phyloP scores from a whole-genome alignment of 2,329 filamentous ascomycete genomes.

The Dactylellina cionopaga region DNA sequence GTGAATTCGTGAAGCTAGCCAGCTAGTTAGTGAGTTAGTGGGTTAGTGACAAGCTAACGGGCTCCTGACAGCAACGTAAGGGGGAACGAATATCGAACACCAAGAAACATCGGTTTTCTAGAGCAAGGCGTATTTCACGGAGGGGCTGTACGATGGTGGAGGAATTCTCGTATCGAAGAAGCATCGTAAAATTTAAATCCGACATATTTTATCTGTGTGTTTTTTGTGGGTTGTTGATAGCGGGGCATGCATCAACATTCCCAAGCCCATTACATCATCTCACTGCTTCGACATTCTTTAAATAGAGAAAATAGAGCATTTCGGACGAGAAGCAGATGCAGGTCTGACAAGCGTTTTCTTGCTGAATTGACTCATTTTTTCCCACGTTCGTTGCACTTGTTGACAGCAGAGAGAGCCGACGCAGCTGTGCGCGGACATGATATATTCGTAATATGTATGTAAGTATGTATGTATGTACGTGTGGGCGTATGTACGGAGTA shows the following conservation, averaged over 20 bases:
- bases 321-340: conserved; percentile 45
- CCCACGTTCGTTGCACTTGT: not conserved
- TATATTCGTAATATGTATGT: too few species aligned
- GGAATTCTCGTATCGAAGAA: conserved; percentile 4
- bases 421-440: not conserved
- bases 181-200: conserved; percentile 13
- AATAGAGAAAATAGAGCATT: conserved; percentile 27
- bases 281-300: conserved; percentile 45
- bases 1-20: too few species aligned
- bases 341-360: conserved; percentile 45
- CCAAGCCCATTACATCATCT: conserved; percentile 43
- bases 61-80: conserved; percentile 24
- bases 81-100: not conserved
- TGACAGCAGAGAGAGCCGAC: conserved; percentile 1
- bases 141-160: conserved; percentile 18
- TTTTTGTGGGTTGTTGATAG: conserved; percentile 11
- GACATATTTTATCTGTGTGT: conserved; percentile 9
- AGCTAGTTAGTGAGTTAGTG: too few species aligned
- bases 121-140: conserved; percentile 9
- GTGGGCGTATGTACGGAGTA: too few species aligned
- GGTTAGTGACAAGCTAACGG: not conserved
- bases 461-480: too few species aligned
- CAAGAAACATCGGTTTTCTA: conserved; percentile 10
- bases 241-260: conserved; percentile 24
- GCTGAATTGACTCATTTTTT: conserved; percentile 47